phyloP scores from a whole-genome alignment of 257 asterid species.

The Cordia subcordata region DNA sequence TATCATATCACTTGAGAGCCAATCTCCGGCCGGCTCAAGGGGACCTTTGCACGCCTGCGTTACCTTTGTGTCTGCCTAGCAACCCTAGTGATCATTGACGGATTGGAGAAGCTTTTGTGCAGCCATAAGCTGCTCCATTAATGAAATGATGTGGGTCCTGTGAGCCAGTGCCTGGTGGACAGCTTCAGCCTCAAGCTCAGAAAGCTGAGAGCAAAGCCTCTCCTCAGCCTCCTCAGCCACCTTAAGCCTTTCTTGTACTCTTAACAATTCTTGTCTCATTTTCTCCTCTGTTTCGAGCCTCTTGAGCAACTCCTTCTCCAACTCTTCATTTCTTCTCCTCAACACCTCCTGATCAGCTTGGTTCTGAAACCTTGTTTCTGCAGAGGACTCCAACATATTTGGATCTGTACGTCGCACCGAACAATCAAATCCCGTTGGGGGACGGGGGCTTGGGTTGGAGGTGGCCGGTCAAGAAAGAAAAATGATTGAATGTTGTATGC shows the following conservation, averaged over 20 bases:
- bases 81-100: too few species aligned
- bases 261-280: conserved; percentile 41
- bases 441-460: too few species aligned
- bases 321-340: conserved; percentile 58
- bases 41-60: too few species aligned
- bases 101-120: conserved; percentile 28
- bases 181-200: conserved; percentile 82
- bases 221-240: conserved; percentile 93
- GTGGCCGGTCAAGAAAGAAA: too few species aligned
- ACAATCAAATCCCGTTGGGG: too few species aligned
- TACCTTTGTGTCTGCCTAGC: too few species aligned
- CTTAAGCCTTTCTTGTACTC: conserved; percentile 40
- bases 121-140: conserved; percentile 46
- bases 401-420: conserved; percentile 34
- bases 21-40: too few species aligned
- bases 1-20: too few species aligned
- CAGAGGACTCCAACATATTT: conserved; percentile 26
- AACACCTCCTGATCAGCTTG: conserved; percentile 27
- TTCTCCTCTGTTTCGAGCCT: conserved; percentile 59
- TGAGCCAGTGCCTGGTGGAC: conserved; percentile 51
- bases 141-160: conserved; percentile 29
- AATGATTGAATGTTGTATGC: too few species aligned
- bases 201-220: conserved; percentile 72
- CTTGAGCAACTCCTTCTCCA: conserved; percentile 56
- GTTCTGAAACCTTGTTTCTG: too few species aligned